Evolutionary conservation across 129 eudicot species (phyloP), one percentile per base, ranked within the genome.

Genomic region (Mikania micrantha): DNA sequence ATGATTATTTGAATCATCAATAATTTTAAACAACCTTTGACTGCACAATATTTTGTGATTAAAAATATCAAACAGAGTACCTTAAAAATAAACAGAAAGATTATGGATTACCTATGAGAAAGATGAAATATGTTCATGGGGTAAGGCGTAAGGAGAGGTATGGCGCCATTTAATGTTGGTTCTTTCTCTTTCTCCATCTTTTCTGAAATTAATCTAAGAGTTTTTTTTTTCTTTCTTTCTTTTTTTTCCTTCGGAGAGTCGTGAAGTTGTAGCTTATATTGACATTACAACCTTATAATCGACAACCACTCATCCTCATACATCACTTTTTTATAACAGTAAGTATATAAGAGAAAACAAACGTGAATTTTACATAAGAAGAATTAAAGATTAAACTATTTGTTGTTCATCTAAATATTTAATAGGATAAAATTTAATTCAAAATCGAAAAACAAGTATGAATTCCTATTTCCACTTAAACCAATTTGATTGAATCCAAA

Each of bases 91-190:
- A 9, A 13, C n/a, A 64, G 5, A 25, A 25, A 64, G 36, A 41
- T 40, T 41, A 24, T 41, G 10, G 15, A 24, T 36, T 28, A 79
- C 83, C 83, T 73, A 32, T 73, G 79, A 50, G 78, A 79, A 68
- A 79, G 79, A 60, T 60, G 10, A 50, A 79, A 73, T 0, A 2
- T 54, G 32, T 70, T 74, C 77, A 79, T 60, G 41, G 53, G 69
- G 66, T 79, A 70, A 56, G 84, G 66, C 54, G 76, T 22, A 38
- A 81, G 67, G 9, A 81, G 71, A 12, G 79, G 72, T 29, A 71
- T 28, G 17, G 67, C 22, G 27, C 28, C 71, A 66, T 17, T 47
- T 39, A 25, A 21, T 19, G 38, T 22, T 53, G 67, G 52, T 4
- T 28, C 42, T 29, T 16, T 22, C 29, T 64, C 45, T 60, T 71